These are phyloP conservation scores for Sphenostylis stenocarpa DNA, from an alignment of 306 rosid species.

Conservation along the genomic window DNA sequence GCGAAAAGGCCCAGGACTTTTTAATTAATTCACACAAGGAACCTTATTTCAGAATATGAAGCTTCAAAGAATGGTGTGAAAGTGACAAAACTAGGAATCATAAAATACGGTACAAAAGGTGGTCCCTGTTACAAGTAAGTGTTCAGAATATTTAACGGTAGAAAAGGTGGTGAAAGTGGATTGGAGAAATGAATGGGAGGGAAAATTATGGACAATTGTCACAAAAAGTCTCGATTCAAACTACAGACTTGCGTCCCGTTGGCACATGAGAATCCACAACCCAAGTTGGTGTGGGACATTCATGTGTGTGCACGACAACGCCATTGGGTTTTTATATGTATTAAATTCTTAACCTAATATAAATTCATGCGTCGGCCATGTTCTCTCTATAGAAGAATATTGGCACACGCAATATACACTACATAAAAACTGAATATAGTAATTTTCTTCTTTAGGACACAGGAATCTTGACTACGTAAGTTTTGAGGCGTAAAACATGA, in stretches of 20 bases:
- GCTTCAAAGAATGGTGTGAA: conserved; percentile 24
- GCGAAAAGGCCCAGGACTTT: conserved; percentile 9
- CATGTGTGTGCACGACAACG: background rate
- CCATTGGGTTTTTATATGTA: background rate
- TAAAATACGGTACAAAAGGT: background rate
- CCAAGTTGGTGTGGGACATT: background rate
- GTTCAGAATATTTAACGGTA: conserved; percentile 13
- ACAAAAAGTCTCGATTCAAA: conserved; percentile 24
- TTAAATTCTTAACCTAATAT: background rate
- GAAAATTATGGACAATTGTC: background rate
- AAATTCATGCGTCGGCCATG: conserved; percentile 28
- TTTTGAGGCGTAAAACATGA: background rate
- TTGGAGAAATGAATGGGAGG: background rate
- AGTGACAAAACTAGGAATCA: background rate
- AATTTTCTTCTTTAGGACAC: background rate
- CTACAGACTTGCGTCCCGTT: background rate
- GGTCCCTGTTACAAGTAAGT: conserved; percentile 30
- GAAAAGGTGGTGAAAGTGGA: background rate
- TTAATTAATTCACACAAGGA: conserved; percentile 6
- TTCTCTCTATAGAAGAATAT: conserved; percentile 5
- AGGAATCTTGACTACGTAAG: conserved; percentile 3
- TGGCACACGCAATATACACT: background rate
- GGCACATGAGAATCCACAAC: background rate
- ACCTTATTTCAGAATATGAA: background rate
- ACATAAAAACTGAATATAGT: background rate